Evolutionary conservation across 306 rosid genomes (phyloP), one percentile per base, ranked within the genome.

Genomic region (Abrus precatorius): DNA sequence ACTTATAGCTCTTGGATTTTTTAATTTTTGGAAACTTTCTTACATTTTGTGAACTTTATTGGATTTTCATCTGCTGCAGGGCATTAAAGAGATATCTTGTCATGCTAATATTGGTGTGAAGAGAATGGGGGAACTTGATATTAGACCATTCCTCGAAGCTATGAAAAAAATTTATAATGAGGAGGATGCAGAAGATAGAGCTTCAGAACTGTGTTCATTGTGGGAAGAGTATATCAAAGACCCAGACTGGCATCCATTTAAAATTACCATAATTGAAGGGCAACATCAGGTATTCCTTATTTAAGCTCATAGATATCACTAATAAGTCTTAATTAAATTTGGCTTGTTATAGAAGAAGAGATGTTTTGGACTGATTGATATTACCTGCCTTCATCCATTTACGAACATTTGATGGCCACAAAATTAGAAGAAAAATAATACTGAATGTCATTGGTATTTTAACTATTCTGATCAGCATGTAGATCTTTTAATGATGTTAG

Each of bases 171-270:
- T 68, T 80, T 96, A 89, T 85, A 88, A 81, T 5, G 93, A 73
- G 79, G 98, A 92, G 59, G 93, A 88, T 8, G 97, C 94, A 53
- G 97, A 96, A 81, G 93, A 89, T 10, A 86, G 80, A 84, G 98
- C 98, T n/a, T 83, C 91, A 38, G 97, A 90, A 83, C 72, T 96
- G 55, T 93, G 98, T 88, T 90, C 97, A 5, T 59, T 96, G 72
- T 96, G 99, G 99, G 91, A 85, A 65, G 99, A 96, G 85, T 91
- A 92, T 87, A 88, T 96, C 1, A 96, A 83, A 87, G 98, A 96
- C 79, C 95, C 98, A 5, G 96, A 86, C 33, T 96, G 99, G 99
- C 99, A 96, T 86, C 99, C 98, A 36, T 89, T 92, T 77, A 93
- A 84, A 88, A 73, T 91, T 81, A 72, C 69, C 54, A 13, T 12